Base-by-base conservation (phyloP, 257 asterid genomes). In the Rubia yunnanensis region DNA sequence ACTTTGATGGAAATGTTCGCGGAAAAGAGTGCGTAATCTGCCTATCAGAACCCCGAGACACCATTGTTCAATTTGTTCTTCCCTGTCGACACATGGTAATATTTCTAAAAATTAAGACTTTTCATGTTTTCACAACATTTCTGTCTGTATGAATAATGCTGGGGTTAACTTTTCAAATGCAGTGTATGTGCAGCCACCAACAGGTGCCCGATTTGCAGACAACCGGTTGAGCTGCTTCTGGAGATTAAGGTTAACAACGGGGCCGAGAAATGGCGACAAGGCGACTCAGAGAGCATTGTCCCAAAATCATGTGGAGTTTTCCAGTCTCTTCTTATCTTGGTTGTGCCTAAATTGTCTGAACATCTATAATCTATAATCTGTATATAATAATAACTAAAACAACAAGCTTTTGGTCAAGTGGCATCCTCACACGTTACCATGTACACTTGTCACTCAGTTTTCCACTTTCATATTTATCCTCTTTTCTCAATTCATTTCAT, bases 101-200 rank as follows among this genome's bases (percentile, higher is more conserved):
- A 10, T 39, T 39, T 39, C 48, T 39, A 39, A 31, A 30, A 46
- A 35, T 35, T 14, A 15, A 5, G 59, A 18, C 20, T 28, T 36
- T 17, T 27, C 41, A 46, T 48, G 9, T 9, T 64, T 64, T 48
- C 13, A 8, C 26, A 8, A 17, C 46, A n/a, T 48, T 49, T 65
- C 22, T 32, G 0, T 14, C 23, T n/a, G n/a, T 52, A 2, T 52
- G 9, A 53, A 23, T 65, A 44, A 58, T 27, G 41, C n/a, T n/a
- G 55, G 14, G 62, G 49, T 72, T 24, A 36, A 49, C 32, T 68
- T 72, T 41, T 49, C 20, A 41, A 55, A 60, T 78, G 89, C 95
- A 94, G 99, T 94, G 99, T 60, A 86, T 90, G 98, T 94, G 99
- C 86, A 94, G 95, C 38, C 74, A 88, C 99, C 8, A 82, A 94